Percentiles rank a stretch among this genome's conserved stretches.
phyloP scores from a whole-genome alignment of 2,329 filamentous ascomycete genomes.

The Clonostachys sp. region DNA sequence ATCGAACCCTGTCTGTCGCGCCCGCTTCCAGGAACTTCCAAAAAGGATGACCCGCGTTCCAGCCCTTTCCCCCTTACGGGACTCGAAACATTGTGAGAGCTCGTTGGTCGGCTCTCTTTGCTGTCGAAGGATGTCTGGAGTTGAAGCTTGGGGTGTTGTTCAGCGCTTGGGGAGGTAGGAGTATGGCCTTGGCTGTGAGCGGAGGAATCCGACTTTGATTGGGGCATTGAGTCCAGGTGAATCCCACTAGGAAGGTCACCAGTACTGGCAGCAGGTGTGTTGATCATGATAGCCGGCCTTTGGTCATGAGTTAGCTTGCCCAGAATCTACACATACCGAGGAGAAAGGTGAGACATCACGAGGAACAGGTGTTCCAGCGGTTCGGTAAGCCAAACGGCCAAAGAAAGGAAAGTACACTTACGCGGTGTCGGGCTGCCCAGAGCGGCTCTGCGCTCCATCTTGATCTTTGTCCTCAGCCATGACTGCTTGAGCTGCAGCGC shows the following conservation, averaged over 20 bases:
- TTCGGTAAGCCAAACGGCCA: no score
- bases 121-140: constrained; percentile 60
- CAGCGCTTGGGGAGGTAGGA: not conserved
- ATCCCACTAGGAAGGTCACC: not conserved
- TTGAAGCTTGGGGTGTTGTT: constrained; percentile 35
- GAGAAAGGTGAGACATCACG: no score
- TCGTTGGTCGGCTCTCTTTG: constrained; percentile 62
- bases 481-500: not conserved
- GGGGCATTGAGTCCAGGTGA: no score
- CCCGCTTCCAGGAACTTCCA: constrained; percentile 55
- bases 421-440: not conserved
- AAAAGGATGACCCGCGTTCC: constrained; percentile 48
- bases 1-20: constrained; percentile 65
- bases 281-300: constrained; percentile 51
- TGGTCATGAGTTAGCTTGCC: not conserved
- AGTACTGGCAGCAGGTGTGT: constrained; percentile 30
- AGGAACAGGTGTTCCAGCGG: no score
- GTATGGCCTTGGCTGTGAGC: no score
- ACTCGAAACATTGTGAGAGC: constrained; percentile 68
- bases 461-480: not conserved
- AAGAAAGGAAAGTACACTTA: no score
- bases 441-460: not conserved
- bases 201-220: no score
- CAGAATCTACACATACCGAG: no score
- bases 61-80: constrained; percentile 40